Evolutionary conservation across 106 monocot genomes (phyloP).

Genomic region (Dendrobium chrysotoxum): DNA sequence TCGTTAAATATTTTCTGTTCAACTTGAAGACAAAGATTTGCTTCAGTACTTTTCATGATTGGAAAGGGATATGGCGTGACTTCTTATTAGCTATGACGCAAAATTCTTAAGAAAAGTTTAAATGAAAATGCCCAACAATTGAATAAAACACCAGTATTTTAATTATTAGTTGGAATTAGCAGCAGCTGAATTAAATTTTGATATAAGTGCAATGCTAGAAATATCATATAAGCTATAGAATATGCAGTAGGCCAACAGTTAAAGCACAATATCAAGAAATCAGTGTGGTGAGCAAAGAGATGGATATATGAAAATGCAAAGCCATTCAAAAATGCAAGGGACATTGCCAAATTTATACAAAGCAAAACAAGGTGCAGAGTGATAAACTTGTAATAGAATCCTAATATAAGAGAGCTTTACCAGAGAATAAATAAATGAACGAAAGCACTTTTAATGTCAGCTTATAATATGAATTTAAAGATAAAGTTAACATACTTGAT

Average conservation of each 20-base stretch:
- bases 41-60: neutral
- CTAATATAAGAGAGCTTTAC: neutral
- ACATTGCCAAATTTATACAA: neutral
- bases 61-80: neutral
- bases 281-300: neutral
- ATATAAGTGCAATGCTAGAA: neutral
- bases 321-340: neutral
- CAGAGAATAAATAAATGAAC: neutral
- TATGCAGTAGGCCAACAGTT: neutral
- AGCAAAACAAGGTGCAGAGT: neutral
- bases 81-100: neutral
- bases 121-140: neutral
- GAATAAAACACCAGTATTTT: neutral
- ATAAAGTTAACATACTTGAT: constrained; percentile 30
- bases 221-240: neutral
- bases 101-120: neutral
- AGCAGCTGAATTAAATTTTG: neutral
- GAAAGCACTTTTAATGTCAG: neutral
- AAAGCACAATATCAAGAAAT: neutral
- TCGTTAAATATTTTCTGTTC: neutral
- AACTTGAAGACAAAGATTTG: neutral
- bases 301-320: neutral
- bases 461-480: neutral
- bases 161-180: neutral
- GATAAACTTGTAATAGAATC: neutral